These are phyloP conservation scores for Myrica gale DNA, from an alignment of 306 rosid species.

Conservation along the genomic window DNA sequence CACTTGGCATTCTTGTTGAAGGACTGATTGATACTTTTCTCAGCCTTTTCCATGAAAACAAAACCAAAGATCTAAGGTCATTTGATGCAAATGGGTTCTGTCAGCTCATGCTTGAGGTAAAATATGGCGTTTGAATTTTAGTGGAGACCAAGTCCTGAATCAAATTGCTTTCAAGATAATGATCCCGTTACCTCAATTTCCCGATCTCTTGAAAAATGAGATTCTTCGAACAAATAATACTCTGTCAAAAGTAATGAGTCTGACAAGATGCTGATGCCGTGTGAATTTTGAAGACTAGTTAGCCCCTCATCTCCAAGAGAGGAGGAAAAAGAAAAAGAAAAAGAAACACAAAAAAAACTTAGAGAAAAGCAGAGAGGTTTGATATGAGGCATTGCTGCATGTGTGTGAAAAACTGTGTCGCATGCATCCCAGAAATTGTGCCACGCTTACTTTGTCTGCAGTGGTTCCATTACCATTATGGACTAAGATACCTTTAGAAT, in stretches of 20 bases:
- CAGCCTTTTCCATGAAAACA: slow-evolving; percentile 82
- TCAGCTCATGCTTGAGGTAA: slow-evolving; percentile 98
- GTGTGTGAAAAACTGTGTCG: background rate
- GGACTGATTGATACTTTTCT: slow-evolving; percentile 95
- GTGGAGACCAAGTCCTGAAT: background rate
- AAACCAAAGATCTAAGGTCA: slow-evolving; percentile 58
- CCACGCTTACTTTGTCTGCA: slow-evolving; percentile 9
- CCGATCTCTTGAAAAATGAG: background rate
- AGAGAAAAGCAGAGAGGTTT: background rate
- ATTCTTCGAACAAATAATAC: background rate
- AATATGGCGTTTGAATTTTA: slow-evolving; percentile 14
- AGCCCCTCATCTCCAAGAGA: background rate
- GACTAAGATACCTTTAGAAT: background rate
- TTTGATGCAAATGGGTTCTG: slow-evolving; percentile 91
- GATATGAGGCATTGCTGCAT: background rate
- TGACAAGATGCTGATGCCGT: background rate
- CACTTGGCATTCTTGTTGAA: slow-evolving; percentile 96
- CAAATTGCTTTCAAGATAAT: background rate
- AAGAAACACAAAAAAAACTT: background rate
- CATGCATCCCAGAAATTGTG: background rate
- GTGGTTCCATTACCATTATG: background rate
- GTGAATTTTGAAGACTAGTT: background rate
- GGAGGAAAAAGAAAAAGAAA: background rate
- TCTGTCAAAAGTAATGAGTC: background rate
- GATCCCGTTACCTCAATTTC: background rate